These are phyloP conservation scores for Aegilops umbellulata DNA, from an alignment of 176 grass and related monocot genomes.

Conservation along the genomic window DNA sequence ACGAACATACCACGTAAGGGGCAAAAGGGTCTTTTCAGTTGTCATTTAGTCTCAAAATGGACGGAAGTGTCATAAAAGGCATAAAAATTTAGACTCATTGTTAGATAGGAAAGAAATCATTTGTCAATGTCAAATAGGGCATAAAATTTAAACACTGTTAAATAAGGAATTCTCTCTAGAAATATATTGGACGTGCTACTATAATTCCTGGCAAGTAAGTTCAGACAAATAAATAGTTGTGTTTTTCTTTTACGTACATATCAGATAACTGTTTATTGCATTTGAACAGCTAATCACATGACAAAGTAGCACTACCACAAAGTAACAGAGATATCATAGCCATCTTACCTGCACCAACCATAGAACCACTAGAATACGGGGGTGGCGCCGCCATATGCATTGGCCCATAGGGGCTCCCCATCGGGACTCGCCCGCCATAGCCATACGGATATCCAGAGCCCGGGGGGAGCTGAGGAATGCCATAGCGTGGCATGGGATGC, in stretches of 20 bases:
- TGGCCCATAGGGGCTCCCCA: constrained; percentile 70
- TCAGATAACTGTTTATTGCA: neutral
- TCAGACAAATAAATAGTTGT: neutral
- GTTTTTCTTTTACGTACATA: neutral
- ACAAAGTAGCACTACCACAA: neutral
- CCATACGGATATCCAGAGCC: constrained; percentile 71
- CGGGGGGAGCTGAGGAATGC: constrained; percentile 64
- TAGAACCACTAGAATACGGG: constrained; percentile 56
- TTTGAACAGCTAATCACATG: neutral
- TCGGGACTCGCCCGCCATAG: constrained; percentile 53
- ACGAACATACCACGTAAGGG: no score
- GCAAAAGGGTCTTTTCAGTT: no score
- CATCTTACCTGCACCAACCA: constrained; percentile 65
- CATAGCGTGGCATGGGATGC: constrained; percentile 49
- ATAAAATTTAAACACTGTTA: no score
- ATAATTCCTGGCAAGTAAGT: neutral
- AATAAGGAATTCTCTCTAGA: no score
- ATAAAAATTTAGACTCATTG: no score
- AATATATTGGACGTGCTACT: neutral
- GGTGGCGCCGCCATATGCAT: constrained; percentile 56
- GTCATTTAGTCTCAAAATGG: no score
- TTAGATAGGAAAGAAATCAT: no score
- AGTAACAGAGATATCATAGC: neutral
- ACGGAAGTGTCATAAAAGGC: no score
- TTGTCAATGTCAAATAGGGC: no score